These are phyloP conservation scores for Xylaria sp. DNA, from an alignment of 2,329 filamentous ascomycete genomes.

Conservation along the genomic window DNA sequence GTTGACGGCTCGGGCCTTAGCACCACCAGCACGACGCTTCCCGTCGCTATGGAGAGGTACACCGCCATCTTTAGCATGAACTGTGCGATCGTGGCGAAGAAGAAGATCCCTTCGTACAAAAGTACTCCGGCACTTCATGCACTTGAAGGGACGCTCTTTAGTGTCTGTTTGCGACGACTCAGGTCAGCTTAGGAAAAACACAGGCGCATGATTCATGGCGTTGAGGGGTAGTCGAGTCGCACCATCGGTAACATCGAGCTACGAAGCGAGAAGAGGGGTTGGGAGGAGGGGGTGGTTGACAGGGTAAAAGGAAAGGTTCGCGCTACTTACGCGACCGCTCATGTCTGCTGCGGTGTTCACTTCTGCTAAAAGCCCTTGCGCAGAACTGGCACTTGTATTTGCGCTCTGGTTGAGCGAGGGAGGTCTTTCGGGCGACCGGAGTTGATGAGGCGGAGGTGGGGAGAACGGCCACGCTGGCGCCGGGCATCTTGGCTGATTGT, in stretches of 20 bases:
- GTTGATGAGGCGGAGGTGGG: conserved; percentile 72
- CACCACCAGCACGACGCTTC: conserved; percentile 77
- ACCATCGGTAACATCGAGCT: conserved; percentile 34
- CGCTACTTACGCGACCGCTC: conserved; percentile 92
- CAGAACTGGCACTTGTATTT: conserved; percentile 99
- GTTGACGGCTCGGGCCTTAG: conserved; percentile 72
- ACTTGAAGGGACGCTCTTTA: conserved; percentile 99
- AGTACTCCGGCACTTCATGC: conserved; percentile 96
- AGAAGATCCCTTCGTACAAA: conserved; percentile 97
- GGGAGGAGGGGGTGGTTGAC: conserved; percentile 33
- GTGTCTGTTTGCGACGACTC: conserved; percentile 73
- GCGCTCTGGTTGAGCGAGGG: conserved; percentile 82
- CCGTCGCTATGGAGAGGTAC: conserved; percentile 93
- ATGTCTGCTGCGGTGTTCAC: conserved; percentile 95
- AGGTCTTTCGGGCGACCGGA: conserved; percentile 78
- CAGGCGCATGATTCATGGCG: conserved; percentile 31
- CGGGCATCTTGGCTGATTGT: conserved; percentile 70
- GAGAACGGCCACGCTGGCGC: conserved; percentile 73
- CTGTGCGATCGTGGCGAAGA: conserved; percentile 95
- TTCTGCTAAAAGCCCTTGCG: conserved; percentile 95
- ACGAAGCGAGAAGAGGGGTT: conserved; percentile 43
- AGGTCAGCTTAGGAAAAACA: conserved; percentile 44
- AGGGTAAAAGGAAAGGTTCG: conserved; percentile 33
- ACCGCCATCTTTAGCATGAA: conserved; percentile 97
- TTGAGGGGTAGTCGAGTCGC: conserved; percentile 39